Evolutionary conservation across 371 early-diverging fungal genomes (phyloP).

Genomic region (Mucor sp.): DNA sequence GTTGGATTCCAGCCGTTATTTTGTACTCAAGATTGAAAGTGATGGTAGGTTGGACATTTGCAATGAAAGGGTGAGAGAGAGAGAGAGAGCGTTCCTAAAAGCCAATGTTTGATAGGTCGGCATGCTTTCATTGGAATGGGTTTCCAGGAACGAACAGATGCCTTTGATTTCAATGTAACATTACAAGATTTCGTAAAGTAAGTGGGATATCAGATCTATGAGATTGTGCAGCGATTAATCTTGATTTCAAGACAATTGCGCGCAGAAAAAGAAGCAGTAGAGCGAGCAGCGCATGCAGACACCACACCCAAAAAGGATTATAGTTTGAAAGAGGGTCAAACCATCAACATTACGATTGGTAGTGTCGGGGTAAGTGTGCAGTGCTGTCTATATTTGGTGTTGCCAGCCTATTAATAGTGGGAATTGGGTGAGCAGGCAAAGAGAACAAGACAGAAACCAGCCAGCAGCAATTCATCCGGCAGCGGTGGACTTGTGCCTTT

Average conservation of each 20-base stretch:
- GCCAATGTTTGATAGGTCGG: slow-evolving; percentile 42
- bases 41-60: slow-evolving; percentile 44
- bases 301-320: slow-evolving; percentile 74
- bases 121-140: slow-evolving; percentile 92
- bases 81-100: not conserved
- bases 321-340: slow-evolving; percentile 85
- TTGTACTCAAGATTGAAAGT: slow-evolving; percentile 86
- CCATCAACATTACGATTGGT: slow-evolving; percentile 78
- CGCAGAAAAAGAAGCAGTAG: slow-evolving; percentile 56
- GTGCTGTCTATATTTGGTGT: not conserved
- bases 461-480: not conserved
- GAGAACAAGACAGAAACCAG: slow-evolving; percentile 34
- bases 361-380: slow-evolving; percentile 49
- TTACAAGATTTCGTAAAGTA: slow-evolving; percentile 83
- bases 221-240: not conserved
- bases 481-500: slow-evolving; percentile 40
- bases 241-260: slow-evolving; percentile 53
- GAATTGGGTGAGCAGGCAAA: slow-evolving; percentile 15
- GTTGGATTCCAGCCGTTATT: slow-evolving; percentile 89
- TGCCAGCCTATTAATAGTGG: not conserved
- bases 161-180: slow-evolving; percentile 94
- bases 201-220: not conserved
- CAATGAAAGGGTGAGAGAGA: too few relatives aligned
- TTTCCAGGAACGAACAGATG: slow-evolving; percentile 82
- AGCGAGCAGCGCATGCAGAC: slow-evolving; percentile 45